Evolutionary conservation across 2,329 filamentous ascomycete genomes (phyloP).

Genomic region (Hirsutella rhossiliensis): DNA sequence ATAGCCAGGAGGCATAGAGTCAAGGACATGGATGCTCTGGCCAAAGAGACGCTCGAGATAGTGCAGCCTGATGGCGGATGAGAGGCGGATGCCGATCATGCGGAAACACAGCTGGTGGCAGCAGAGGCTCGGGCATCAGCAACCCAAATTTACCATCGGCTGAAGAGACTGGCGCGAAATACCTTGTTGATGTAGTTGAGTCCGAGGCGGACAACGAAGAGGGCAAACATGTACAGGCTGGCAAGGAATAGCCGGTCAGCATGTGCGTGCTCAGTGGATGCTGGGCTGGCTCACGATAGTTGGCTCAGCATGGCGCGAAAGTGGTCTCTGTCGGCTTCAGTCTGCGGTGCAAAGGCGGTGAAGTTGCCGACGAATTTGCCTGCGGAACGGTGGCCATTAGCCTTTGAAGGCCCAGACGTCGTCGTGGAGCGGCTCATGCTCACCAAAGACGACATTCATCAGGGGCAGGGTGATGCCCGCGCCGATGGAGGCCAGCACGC

Average conservation of each 20-base stretch:
- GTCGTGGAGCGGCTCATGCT: conserved; percentile 1
- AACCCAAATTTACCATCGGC: neutral
- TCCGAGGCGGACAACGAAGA: conserved; percentile 55
- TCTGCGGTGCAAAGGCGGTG: conserved; percentile 24
- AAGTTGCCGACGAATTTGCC: conserved; percentile 36
- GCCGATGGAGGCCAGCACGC: conserved; percentile 34
- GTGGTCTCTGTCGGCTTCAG: conserved; percentile 16
- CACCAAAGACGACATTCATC: conserved; percentile 48
- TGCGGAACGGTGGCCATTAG: conserved; percentile 8
- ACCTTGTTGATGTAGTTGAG: conserved; percentile 51
- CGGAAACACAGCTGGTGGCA: conserved; percentile 39
- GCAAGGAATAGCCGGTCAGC: neutral
- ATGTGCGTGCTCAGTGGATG: neutral
- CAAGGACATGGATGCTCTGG: conserved; percentile 56
- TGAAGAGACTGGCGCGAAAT: neutral
- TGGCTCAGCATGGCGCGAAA: conserved; percentile 31
- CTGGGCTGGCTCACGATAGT: conserved; percentile 26
- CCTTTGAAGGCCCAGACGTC: neutral
- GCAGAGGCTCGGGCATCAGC: neutral
- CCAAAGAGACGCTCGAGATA: conserved; percentile 53
- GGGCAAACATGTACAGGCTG: conserved; percentile 55
- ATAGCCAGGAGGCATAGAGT: conserved; percentile 51
- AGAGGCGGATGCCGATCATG: conserved; percentile 49
- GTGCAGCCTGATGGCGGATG: conserved; percentile 47
- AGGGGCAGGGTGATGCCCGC: conserved; percentile 43